phyloP scores from a whole-genome alignment of 768 basidiomycete species.

The Rhizopogon vesiculosus region DNA sequence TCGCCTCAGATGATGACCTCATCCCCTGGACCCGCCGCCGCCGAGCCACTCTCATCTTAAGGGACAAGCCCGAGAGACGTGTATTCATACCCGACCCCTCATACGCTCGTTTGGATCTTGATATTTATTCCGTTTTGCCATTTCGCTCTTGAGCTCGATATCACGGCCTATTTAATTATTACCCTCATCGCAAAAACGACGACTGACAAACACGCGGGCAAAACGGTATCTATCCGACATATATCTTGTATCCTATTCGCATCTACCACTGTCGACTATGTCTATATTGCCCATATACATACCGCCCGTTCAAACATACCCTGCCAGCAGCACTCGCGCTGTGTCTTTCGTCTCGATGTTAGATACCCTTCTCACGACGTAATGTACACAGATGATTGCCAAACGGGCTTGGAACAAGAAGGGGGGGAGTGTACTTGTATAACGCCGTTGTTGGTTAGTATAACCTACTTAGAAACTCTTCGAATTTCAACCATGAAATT shows the following conservation, averaged over 20 bases:
- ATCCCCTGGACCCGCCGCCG: slow-evolving; percentile 8
- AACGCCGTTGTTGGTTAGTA: slow-evolving; percentile 24
- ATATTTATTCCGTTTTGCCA: slow-evolving; percentile 25
- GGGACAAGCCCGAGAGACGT: background rate
- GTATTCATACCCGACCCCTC: background rate
- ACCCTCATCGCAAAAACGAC: slow-evolving; percentile 16
- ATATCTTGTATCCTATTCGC: slow-evolving; percentile 24
- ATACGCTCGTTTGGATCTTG: slow-evolving; percentile 12
- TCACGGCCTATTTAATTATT: slow-evolving; percentile 27
- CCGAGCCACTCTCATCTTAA: slow-evolving; percentile 19
- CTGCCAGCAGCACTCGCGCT: slow-evolving; percentile 10
- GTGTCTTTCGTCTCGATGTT: slow-evolving; percentile 25
- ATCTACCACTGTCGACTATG: slow-evolving; percentile 19
- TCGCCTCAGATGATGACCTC: slow-evolving; percentile 25
- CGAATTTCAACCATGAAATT: slow-evolving; percentile 22
- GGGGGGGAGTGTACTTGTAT: slow-evolving; percentile 21
- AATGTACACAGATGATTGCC: slow-evolving; percentile 22
- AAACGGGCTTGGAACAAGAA: slow-evolving; percentile 29
- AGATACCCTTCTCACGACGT: slow-evolving; percentile 22
- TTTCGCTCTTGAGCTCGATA: slow-evolving; percentile 19
- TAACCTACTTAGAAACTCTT: slow-evolving; percentile 16
- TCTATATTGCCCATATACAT: slow-evolving; percentile 26
- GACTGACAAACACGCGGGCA: slow-evolving; percentile 9
- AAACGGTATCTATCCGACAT: slow-evolving; percentile 16
- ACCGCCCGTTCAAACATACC: slow-evolving; percentile 11